A percentile compares a stretch with the other conserved stretches of the same genome.
These are phyloP conservation scores for Hypocrella siamensis DNA, from an alignment of 2,329 filamentous ascomycete genomes.

Conservation along the genomic window DNA sequence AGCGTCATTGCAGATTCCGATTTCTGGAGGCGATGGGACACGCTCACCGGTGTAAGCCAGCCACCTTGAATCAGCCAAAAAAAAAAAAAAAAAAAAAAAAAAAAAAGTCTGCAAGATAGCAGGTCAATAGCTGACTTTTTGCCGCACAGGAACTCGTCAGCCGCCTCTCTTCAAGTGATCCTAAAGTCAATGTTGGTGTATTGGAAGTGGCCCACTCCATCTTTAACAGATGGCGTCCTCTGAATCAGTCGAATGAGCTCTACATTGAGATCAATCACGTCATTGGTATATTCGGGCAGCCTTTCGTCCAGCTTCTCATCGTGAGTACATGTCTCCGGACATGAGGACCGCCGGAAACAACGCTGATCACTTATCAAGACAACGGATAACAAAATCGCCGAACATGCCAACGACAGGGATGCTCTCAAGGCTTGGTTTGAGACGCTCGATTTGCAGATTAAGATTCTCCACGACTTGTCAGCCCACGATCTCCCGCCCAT, in stretches of 20 bases:
- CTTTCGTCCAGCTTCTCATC: conserved; percentile 68
- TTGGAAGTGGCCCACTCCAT: conserved; percentile 96
- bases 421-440: conserved; percentile 65
- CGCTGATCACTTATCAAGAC: conserved; percentile 24
- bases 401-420: conserved; percentile 60
- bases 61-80: not conserved
- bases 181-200: conserved; percentile 80
- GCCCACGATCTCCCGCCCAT: conserved; percentile 90
- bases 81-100: not conserved
- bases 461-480: conserved; percentile 92
- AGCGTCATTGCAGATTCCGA: conserved; percentile 96
- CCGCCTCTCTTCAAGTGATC: conserved; percentile 67
- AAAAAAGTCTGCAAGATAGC: too few relatives aligned
- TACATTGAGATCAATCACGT: conserved; percentile 97
- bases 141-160: conserved; percentile 67
- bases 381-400: conserved; percentile 56
- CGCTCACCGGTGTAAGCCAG: conserved; percentile 56
- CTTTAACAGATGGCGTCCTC: conserved; percentile 86
- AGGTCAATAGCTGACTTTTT: not conserved
- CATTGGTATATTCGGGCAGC: conserved; percentile 63
- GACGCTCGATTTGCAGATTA: conserved; percentile 75
- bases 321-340: conserved; percentile 27
- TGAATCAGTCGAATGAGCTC: conserved; percentile 84
- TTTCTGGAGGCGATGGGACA: conserved; percentile 93
- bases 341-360: not conserved